These are phyloP conservation scores for Rhodamnia argentea DNA, from an alignment of 345 rosid genomes.

Conservation along the genomic window DNA sequence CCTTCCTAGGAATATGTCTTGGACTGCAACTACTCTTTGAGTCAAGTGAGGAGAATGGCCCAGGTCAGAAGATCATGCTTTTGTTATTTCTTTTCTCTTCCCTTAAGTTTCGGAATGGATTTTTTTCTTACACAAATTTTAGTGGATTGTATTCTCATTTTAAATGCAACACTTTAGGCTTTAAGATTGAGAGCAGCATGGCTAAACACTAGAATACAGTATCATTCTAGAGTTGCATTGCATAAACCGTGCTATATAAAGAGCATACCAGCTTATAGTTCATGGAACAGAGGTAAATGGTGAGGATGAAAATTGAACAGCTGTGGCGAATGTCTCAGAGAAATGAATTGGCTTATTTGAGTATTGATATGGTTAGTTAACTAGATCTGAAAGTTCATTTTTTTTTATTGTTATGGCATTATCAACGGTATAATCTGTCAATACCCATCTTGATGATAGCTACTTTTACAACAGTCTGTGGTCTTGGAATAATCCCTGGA, in stretches of 20 bases:
- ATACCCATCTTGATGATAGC: not conserved
- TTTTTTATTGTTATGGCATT: not conserved
- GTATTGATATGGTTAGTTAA: not conserved
- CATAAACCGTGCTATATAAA: not conserved
- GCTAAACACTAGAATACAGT: not conserved
- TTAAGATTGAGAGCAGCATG: not conserved
- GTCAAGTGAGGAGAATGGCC: conserved; percentile 89
- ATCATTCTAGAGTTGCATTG: not conserved
- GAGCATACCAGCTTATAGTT: not conserved
- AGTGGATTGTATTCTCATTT: not conserved
- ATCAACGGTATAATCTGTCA: not conserved
- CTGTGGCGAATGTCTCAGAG: not conserved
- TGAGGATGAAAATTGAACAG: not conserved
- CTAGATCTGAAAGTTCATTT: not conserved
- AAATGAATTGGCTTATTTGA: not conserved
- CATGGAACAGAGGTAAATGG: not conserved
- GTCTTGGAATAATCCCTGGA: conserved; percentile 95
- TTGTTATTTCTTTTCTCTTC: not conserved
- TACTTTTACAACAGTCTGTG: conserved; percentile 44
- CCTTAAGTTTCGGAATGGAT: not conserved
- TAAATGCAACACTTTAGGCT: not conserved
- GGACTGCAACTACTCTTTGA: conserved; percentile 92
- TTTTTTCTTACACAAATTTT: not conserved
- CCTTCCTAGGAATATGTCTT: conserved; percentile 94
- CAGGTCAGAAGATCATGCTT: conserved; percentile 26